Conservation (phyloP, 2,329 filamentous ascomycete genomes). For the Penicillium digitatum region DNA sequence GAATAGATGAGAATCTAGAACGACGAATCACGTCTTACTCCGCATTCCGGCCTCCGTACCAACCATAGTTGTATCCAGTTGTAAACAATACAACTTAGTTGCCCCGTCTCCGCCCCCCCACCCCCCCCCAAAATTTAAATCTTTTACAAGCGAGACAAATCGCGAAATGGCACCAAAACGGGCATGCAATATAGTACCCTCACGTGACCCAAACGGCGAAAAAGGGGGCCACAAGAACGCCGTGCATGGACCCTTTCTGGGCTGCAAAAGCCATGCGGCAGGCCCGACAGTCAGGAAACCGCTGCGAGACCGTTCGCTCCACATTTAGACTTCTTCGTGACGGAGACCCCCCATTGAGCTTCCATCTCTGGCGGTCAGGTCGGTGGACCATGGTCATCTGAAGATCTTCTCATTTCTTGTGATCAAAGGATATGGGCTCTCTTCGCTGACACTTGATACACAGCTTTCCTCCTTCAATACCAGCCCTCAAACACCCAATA, state of each 20-base stretch:
- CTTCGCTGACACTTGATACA: background rate
- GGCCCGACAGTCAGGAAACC: slow-evolving; percentile 38
- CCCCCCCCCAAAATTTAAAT: too few species aligned
- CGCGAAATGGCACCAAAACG: background rate
- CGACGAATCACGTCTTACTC: background rate
- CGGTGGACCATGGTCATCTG: too few species aligned
- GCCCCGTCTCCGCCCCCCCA: too few species aligned
- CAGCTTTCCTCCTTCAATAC: background rate
- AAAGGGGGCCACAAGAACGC: slow-evolving; percentile 3
- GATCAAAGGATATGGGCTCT: background rate
- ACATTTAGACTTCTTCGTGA: slow-evolving; percentile 13
- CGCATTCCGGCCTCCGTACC: too few species aligned
- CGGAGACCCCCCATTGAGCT: background rate
- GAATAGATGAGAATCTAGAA: background rate
- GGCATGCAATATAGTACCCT: background rate
- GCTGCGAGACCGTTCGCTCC: slow-evolving; percentile 37
- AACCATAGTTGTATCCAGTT: too few species aligned
- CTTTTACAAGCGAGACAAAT: background rate
- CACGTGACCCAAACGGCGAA: slow-evolving; percentile 17
- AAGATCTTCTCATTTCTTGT: too few species aligned
- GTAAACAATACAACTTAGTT: too few species aligned
- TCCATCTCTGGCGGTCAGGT: background rate
- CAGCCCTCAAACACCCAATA: slow-evolving; percentile 13
- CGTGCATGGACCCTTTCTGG: slow-evolving; percentile 24
- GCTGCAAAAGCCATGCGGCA: slow-evolving; percentile 20